Conservation (phyloP, 176 grass and related monocot genomes). For the Canna indica region DNA sequence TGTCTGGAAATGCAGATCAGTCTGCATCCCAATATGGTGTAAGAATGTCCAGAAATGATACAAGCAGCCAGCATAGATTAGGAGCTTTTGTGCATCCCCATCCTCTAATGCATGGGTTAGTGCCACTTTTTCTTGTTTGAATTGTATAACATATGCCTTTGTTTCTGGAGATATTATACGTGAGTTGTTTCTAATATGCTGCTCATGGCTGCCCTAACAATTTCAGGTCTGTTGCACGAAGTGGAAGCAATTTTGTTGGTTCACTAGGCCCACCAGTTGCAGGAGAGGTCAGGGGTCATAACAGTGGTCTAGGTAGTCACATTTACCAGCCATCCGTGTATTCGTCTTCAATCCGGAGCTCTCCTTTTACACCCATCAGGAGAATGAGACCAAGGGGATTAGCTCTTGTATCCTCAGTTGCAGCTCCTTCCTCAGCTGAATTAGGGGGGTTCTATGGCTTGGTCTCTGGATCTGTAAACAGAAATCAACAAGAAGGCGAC, state of each 20-base stretch:
- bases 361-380: slow-evolving; percentile 42
- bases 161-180: slow-evolving; percentile 1
- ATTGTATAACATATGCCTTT: slow-evolving; percentile 5
- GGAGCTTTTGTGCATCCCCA: slow-evolving; percentile 64
- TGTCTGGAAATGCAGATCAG: slow-evolving; percentile 51
- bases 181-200: not conserved
- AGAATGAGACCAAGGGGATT: slow-evolving; percentile 68
- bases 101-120: slow-evolving; percentile 55
- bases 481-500: slow-evolving; percentile 37
- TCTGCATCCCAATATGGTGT: slow-evolving; percentile 45
- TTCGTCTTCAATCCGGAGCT: slow-evolving; percentile 31
- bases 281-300: slow-evolving; percentile 53
- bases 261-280: slow-evolving; percentile 46
- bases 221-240: slow-evolving; percentile 51
- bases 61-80: slow-evolving; percentile 45
- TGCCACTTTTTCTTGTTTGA: slow-evolving; percentile 6
- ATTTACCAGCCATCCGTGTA: slow-evolving; percentile 54
- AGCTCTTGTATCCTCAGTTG: slow-evolving; percentile 57
- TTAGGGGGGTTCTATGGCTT: slow-evolving; percentile 48
- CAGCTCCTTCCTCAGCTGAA: slow-evolving; percentile 47
- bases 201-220: not conserved
- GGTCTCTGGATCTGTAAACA: slow-evolving; percentile 35
- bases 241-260: slow-evolving; percentile 44
- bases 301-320: slow-evolving; percentile 37
- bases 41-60: slow-evolving; percentile 54